phyloP scores from a whole-genome alignment of 139 green algal species.

The Mesotaenium endlicherianum region DNA sequence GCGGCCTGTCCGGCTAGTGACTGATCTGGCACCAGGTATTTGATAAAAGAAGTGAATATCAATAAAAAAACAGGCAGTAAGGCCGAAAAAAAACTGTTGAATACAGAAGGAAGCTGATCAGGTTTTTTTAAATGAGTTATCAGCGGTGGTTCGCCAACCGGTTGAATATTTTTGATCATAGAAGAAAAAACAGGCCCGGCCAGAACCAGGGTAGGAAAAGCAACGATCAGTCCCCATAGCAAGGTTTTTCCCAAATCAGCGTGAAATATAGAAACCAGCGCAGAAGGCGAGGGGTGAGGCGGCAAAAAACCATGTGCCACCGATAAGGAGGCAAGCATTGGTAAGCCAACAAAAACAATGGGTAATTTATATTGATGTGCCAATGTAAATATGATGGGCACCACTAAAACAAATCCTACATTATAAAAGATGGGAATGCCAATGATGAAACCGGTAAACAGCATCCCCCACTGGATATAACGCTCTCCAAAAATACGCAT shows the following conservation, averaged over 20 bases:
- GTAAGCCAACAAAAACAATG: background rate
- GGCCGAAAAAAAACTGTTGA: too few relatives aligned
- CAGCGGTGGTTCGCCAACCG: too few relatives aligned
- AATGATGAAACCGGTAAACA: background rate
- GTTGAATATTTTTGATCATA: too few relatives aligned
- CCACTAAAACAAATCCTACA: background rate
- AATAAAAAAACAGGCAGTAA: too few relatives aligned
- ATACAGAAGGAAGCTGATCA: too few relatives aligned
- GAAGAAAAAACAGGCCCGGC: too few relatives aligned
- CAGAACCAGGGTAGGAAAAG: background rate
- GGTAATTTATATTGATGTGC: background rate
- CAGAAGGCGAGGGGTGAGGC: background rate
- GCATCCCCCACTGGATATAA: background rate
- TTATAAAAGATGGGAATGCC: background rate
- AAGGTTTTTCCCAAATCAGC: background rate
- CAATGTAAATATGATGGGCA: background rate
- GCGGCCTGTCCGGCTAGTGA: background rate
- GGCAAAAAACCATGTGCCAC: background rate
- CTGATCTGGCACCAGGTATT: background rate
- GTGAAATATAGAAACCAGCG: background rate
- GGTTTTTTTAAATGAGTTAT: too few relatives aligned
- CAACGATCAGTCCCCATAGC: background rate
- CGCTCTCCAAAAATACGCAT: background rate
- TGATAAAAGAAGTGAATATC: background rate
- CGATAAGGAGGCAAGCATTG: background rate